These are phyloP conservation scores for Termitomyces sp. DNA, from an alignment of 768 basidiomycete genomes.

Conservation along the genomic window DNA sequence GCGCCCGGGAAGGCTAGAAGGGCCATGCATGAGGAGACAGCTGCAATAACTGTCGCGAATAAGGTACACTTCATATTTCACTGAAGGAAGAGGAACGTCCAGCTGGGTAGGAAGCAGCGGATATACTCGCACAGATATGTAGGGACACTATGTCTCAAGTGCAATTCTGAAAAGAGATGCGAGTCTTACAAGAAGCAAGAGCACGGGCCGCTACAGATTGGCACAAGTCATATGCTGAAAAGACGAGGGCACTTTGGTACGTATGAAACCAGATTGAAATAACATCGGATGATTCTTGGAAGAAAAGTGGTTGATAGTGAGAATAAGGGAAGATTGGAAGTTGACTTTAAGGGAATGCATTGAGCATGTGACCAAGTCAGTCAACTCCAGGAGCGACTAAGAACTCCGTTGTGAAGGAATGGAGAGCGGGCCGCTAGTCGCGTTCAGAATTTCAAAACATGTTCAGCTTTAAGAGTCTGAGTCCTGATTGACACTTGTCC, in stretches of 20 bases:
- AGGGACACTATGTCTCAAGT: slow-evolving; percentile 10
- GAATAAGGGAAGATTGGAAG: background rate
- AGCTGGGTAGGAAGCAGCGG: background rate
- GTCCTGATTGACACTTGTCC: background rate
- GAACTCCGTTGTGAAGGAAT: background rate
- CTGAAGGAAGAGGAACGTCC: background rate
- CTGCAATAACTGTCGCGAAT: slow-evolving; percentile 2
- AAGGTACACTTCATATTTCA: slow-evolving; percentile 8
- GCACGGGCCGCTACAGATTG: slow-evolving; percentile 5
- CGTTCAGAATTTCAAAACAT: background rate
- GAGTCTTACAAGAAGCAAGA: background rate
- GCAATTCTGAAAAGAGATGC: background rate
- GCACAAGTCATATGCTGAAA: slow-evolving; percentile 2
- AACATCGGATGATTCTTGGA: background rate
- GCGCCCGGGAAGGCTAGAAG: slow-evolving; percentile 28
- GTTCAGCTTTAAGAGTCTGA: no score
- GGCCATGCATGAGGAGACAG: slow-evolving; percentile 15
- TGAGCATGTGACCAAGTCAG: background rate
- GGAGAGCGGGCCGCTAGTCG: background rate
- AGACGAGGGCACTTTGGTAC: background rate
- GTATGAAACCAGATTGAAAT: background rate
- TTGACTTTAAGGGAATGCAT: background rate
- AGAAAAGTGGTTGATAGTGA: background rate
- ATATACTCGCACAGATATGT: background rate
- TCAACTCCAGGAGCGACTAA: no score